Evolutionary conservation across 73 alveolate genomes (phyloP).

Genomic region (Strombidium stylifer): DNA sequence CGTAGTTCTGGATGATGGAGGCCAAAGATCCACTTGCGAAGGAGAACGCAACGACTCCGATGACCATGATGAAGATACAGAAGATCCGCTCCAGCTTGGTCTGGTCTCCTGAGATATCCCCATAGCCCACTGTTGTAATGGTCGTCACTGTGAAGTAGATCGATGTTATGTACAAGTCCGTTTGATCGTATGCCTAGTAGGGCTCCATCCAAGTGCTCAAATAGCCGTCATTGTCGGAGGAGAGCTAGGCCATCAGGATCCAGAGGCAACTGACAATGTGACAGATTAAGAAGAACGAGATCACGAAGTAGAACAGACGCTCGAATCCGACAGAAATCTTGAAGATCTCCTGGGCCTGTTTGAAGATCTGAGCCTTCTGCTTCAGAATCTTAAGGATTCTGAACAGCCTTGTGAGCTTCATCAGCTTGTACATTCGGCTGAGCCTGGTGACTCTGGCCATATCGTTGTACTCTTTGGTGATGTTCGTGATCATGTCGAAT

Average conservation of each 20-base stretch:
- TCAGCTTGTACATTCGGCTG: conserved; percentile 64
- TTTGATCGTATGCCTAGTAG: conserved; percentile 9
- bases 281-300: conserved; percentile 55
- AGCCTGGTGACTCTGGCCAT: conserved; percentile 69
- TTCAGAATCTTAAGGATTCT: conserved; percentile 69
- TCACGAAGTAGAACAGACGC: conserved; percentile 62
- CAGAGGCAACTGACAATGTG: conserved; percentile 79
- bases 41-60: conserved; percentile 92
- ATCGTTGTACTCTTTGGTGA: conserved; percentile 3
- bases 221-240: conserved; percentile 44
- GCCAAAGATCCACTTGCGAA: conserved; percentile 90
- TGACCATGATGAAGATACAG: conserved; percentile 80
- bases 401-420: conserved; percentile 56
- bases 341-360: conserved; percentile 30
- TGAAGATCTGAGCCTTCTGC: conserved; percentile 38
- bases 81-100: conserved; percentile 68
- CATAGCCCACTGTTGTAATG: conserved; percentile 95
- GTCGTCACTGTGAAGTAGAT: conserved; percentile 90
- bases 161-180: conserved; percentile 71
- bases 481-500: background rate
- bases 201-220: conserved; percentile 61
- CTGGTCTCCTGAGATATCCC: conserved; percentile 87
- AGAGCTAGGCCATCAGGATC: conserved; percentile 31
- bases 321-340: conserved; percentile 66
- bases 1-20: no score